Percentiles rank a stretch among this genome's conserved stretches.
phyloP scores from a whole-genome alignment of 2,329 filamentous ascomycete species.

The Fusarium hostae region DNA sequence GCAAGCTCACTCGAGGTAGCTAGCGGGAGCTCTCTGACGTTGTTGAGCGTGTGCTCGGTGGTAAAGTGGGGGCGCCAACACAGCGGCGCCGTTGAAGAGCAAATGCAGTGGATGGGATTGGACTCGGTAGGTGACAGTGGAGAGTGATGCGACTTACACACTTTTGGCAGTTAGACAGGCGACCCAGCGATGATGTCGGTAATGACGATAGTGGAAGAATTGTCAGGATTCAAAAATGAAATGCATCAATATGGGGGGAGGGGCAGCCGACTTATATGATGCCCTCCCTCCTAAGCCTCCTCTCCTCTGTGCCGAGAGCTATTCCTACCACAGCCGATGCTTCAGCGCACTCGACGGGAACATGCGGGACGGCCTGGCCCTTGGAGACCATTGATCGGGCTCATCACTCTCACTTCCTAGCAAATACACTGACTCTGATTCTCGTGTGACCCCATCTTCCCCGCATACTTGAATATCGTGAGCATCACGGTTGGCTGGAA shows the following conservation, averaged over 20 bases:
- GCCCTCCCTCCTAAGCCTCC: conserved; percentile 15
- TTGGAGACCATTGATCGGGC: conserved; percentile 36
- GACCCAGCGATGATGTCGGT: conserved; percentile 41
- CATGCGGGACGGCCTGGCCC: conserved; percentile 45
- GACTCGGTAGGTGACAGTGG: conserved; percentile 36
- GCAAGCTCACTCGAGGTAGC: conserved; percentile 43
- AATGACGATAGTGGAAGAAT: conserved; percentile 31
- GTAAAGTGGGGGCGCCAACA: conserved; percentile 41
- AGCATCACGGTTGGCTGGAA: conserved; percentile 42
- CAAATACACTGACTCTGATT: conserved; percentile 40
- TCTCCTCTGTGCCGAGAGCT: conserved; percentile 45
- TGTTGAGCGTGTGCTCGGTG: conserved; percentile 41
- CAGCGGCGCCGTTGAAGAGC: conserved; percentile 28
- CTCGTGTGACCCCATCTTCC: conserved; percentile 45
- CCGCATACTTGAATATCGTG: conserved; percentile 41
- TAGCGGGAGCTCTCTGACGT: conserved; percentile 40
- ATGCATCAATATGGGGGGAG: conserved; percentile 21
- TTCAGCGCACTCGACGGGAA: conserved; percentile 45
- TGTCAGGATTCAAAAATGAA: conserved; percentile 23
- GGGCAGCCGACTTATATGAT: conserved; percentile 41
- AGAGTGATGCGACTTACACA: conserved; percentile 41
- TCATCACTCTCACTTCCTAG: conserved; percentile 27
- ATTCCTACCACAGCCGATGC: conserved; percentile 47
- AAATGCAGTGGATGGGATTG: conserved; percentile 37
- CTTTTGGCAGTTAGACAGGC: conserved; percentile 24